Base-by-base conservation (phyloP, 169 alveolate genomes). In the Cryptosporidium xiaoi region DNA sequence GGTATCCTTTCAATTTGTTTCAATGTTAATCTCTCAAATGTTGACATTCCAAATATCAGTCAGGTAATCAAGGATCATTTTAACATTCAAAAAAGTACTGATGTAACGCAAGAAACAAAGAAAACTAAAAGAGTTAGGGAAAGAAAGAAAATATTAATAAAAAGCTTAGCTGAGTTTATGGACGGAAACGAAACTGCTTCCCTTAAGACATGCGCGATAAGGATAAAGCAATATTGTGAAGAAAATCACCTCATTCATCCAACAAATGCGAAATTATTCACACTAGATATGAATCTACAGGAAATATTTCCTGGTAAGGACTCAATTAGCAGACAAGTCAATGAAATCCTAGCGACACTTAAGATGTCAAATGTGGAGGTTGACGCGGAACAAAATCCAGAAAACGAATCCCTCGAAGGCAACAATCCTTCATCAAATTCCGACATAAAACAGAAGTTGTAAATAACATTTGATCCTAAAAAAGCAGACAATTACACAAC, bases 1-100 rank as follows among this genome's bases (percentile, higher is more conserved):
- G 87, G 66, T 2, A 13, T 77, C 18, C 71, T 77, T 60, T 77
- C 87, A 27, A 34, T 44, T 15, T 60, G 87, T 31, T 77, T 60
- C 13, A 77, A 77, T 44, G 27, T 60, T 13, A 77, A 77, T 66
- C 31, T 77, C 15, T 20, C 51, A 44, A 60, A 56, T 36, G 36
- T 36, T 15, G 64, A 58, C 20, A 62, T 77, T 46, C 69, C 51
- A 60, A 77, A 77, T 16, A 60, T 77, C 13, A 27, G 46, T 36
- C 77, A 56, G 24, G 29, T 77, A 44, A 62, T 77, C 12, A 77
- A 33, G 40, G 51, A 46, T 24, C 50, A 44, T 12, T 34, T 77
- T 12, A 7, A 5, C 6, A 24, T 34, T 20, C 65, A 18, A 7
- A 77, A 51, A 13, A 77, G 34, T 5, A 18, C 65, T 1, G 65